Conservation (phyloP, 2,329 filamentous ascomycete species). For the Westerdykella aurantiaca region DNA sequence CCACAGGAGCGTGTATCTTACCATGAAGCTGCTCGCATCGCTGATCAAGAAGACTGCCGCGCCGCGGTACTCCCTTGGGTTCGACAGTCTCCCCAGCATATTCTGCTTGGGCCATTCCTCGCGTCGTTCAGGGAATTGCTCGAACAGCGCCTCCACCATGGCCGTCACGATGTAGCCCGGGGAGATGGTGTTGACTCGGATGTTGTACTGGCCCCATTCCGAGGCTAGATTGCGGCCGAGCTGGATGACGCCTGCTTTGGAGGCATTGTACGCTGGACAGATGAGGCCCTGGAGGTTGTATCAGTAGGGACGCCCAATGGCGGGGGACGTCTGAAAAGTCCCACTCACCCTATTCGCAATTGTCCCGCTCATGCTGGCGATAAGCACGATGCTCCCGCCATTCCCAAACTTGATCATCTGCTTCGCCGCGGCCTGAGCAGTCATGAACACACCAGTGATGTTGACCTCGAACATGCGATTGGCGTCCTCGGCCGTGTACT, state of each 20-base stretch:
- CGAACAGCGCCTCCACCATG: slow-evolving; percentile 78
- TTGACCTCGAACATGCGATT: slow-evolving; percentile 60
- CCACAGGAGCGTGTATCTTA: slow-evolving; percentile 4
- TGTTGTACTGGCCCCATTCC: slow-evolving; percentile 67
- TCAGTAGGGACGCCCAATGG: slow-evolving; percentile 8
- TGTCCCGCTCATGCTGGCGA: slow-evolving; percentile 58
- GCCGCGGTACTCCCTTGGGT: slow-evolving; percentile 34
- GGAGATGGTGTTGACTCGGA: slow-evolving; percentile 75
- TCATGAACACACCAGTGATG: slow-evolving; percentile 59
- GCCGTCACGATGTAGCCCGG: slow-evolving; percentile 75
- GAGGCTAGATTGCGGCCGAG: slow-evolving; percentile 63
- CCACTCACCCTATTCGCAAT: slow-evolving; percentile 57
- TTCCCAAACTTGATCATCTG: slow-evolving; percentile 58
- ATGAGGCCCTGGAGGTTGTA: slow-evolving; percentile 50
- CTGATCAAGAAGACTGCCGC: slow-evolving; percentile 37
- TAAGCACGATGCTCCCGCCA: slow-evolving; percentile 57
- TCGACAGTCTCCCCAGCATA: slow-evolving; percentile 57
- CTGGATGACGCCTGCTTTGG: slow-evolving; percentile 69
- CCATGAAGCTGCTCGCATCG: slow-evolving; percentile 39
- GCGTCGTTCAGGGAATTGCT: slow-evolving; percentile 61
- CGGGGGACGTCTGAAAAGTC: not conserved
- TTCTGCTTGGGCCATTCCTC: slow-evolving; percentile 76
- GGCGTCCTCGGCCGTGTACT: slow-evolving; percentile 61
- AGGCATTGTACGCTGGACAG: slow-evolving; percentile 69
- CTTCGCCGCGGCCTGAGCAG: slow-evolving; percentile 57